Percentiles rank a stretch among this genome's conserved stretches.
These are phyloP conservation scores for Sugiyamaella novakii DNA, from an alignment of 1,139 yeast genomes.

Conservation along the genomic window DNA sequence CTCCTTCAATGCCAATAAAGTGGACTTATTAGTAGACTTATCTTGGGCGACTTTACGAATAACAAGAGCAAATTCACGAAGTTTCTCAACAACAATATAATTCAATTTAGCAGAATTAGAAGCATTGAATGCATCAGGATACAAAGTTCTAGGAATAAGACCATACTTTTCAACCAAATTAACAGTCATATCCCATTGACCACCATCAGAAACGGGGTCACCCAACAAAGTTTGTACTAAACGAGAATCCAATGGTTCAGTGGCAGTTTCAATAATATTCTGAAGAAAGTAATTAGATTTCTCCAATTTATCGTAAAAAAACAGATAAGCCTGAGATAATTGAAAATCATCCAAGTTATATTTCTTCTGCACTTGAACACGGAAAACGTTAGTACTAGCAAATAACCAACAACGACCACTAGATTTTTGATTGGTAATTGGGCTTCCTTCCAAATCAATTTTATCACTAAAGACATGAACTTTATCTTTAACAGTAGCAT, in stretches of 20 bases:
- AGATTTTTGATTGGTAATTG: slow-evolving; percentile 59
- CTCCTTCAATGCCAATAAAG: slow-evolving; percentile 46
- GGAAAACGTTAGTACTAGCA: slow-evolving; percentile 63
- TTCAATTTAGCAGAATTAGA: slow-evolving; percentile 52
- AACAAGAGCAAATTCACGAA: slow-evolving; percentile 61
- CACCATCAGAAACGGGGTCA: slow-evolving; percentile 66
- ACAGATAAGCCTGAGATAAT: slow-evolving; percentile 58
- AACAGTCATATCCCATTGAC: slow-evolving; percentile 73
- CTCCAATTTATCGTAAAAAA: slow-evolving; percentile 59
- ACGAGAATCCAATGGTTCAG: slow-evolving; percentile 58
- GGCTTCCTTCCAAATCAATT: slow-evolving; percentile 58
- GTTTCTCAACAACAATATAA: slow-evolving; percentile 56
- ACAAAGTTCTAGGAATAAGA: slow-evolving; percentile 59
- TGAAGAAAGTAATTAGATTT: slow-evolving; percentile 64
- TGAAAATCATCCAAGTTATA: slow-evolving; percentile 58
- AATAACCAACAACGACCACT: slow-evolving; percentile 73
- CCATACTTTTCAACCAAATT: slow-evolving; percentile 65
- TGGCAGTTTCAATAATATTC: slow-evolving; percentile 57
- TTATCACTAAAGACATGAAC: slow-evolving; percentile 55
- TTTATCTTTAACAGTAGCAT: slow-evolving; percentile 45
- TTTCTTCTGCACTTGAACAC: slow-evolving; percentile 56
- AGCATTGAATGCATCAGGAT: slow-evolving; percentile 64
- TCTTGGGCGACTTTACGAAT: slow-evolving; percentile 47
- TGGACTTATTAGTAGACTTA: slow-evolving; percentile 35
- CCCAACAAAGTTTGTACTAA: slow-evolving; percentile 51